Evolutionary conservation across 108 stramenopile species (phyloP), one percentile per base, ranked within the genome.

Genomic region (Parmales sp.): DNA sequence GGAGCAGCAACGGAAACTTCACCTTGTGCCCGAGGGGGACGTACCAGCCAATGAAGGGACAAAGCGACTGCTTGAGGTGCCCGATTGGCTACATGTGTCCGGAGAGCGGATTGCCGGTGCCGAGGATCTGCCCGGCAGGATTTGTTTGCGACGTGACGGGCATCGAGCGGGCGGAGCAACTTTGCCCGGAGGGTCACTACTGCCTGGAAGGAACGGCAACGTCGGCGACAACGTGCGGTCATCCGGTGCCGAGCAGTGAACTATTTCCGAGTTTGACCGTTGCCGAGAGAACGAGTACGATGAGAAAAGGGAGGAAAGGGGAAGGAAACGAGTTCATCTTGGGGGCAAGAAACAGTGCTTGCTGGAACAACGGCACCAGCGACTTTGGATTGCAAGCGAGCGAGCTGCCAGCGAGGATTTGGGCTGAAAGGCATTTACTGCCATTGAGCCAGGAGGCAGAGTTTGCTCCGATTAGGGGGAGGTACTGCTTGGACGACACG

Each of bases 331-430:
- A 75, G 7, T 66, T 82, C 1, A 54, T 72, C 0, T 70, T 83
- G 1, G 84, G 84, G 0, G 79, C 83, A 0, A 50, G 84, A 5
- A 70, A 68, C 28, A 38, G 65, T 5, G 83, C 68, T 20, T 92
- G 90, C 78, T 90, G 85, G 79, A 82, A 83, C 49, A 92, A 92
- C 70, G 70, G 70, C 7, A 92, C 89, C 0, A 69, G 72, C 13
- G 79, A 80, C 31, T 83, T 84, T 48, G 83, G 83, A 0, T 71
- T 86, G 18, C 83, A 84, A 65, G 51, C 69, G 0, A 63, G 65
- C 1, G 20, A 18, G 16, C 25, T 66, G 4, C 76, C 80, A 0
- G 69, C 67, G 3, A 74, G 81, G 36, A 80, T 84, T 65, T 86
- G 85, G 85, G 38, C 63, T 72, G 85, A 86, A 67, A 70, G 63